phyloP scores from a whole-genome alignment of 2,329 filamentous ascomycete species.

The Xylariales sp. region DNA sequence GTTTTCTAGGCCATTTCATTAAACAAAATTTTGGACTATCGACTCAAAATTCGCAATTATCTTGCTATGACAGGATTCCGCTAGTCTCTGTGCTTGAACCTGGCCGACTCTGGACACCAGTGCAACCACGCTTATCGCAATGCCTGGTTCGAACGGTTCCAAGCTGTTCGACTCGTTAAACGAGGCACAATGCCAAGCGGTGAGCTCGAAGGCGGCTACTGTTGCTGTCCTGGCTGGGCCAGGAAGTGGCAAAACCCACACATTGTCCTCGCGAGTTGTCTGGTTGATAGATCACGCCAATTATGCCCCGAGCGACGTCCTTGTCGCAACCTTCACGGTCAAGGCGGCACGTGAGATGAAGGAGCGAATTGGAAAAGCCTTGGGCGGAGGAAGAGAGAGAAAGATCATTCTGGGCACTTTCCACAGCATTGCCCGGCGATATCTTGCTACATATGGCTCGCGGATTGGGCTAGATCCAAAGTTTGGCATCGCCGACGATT shows the following conservation, averaged over 20 bases:
- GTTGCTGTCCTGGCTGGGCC: constrained; percentile 66
- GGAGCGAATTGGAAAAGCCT: constrained; percentile 71
- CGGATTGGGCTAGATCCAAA: constrained; percentile 76
- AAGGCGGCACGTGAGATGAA: constrained; percentile 95
- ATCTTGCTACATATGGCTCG: constrained; percentile 78
- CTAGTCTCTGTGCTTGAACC: too few species aligned
- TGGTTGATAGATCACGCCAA: constrained; percentile 73
- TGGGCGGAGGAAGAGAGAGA: constrained; percentile 72
- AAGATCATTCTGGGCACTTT: constrained; percentile 88
- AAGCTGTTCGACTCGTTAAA: constrained; percentile 47
- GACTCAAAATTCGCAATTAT: too few species aligned
- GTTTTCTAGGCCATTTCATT: too few species aligned
- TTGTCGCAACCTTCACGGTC: constrained; percentile 96
- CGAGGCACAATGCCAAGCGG: constrained; percentile 50
- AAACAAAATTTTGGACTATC: too few species aligned
- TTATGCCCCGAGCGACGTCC: constrained; percentile 77
- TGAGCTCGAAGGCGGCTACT: constrained; percentile 47
- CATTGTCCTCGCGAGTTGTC: constrained; percentile 85
- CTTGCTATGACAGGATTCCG: too few species aligned
- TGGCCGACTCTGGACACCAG: too few species aligned
- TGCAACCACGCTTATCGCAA: constrained; percentile 11
- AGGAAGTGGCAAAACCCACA: constrained; percentile 88
- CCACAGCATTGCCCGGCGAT: constrained; percentile 85
- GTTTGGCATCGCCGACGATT: constrained; percentile 86
- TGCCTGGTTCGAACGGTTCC: constrained; percentile 15